These are phyloP conservation scores for Cyphellophora attinorum DNA, from an alignment of 2,329 filamentous ascomycete species.

Conservation along the genomic window DNA sequence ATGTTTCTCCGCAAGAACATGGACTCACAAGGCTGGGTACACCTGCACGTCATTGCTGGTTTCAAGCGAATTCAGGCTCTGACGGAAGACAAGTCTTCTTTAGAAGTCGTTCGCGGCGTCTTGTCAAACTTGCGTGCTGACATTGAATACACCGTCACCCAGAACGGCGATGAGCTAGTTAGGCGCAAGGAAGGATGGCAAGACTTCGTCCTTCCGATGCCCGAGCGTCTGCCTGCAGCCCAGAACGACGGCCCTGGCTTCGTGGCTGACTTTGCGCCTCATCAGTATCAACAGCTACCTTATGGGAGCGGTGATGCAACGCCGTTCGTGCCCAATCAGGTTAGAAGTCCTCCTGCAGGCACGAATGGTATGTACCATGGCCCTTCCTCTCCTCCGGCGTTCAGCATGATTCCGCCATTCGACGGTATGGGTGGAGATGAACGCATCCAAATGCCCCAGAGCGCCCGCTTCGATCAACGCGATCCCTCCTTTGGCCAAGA, in stretches of 20 bases:
- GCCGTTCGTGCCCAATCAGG: constrained; percentile 1
- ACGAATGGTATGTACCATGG: neutral
- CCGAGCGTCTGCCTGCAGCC: constrained; percentile 62
- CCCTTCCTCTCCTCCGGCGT: neutral
- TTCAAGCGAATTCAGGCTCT: constrained; percentile 77
- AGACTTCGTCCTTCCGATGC: constrained; percentile 64
- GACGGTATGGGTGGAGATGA: neutral
- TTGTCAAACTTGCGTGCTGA: constrained; percentile 49
- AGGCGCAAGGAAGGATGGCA: constrained; percentile 69
- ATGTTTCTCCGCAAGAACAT: constrained; percentile 79
- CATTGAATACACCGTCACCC: constrained; percentile 67
- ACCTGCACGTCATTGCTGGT: constrained; percentile 64
- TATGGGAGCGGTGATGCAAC: neutral
- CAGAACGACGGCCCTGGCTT: constrained; percentile 59
- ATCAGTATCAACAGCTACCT: neutral
- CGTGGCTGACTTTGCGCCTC: constrained; percentile 5
- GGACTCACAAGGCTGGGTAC: constrained; percentile 91
- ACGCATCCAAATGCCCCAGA: no score
- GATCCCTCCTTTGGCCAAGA: no score
- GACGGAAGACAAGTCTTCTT: constrained; percentile 47
- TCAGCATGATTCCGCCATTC: neutral
- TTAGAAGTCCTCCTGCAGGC: neutral
- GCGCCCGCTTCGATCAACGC: no score
- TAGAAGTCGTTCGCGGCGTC: constrained; percentile 63
- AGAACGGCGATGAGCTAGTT: constrained; percentile 70